Percentiles rank a stretch among this genome's conserved stretches.
Evolutionary conservation across 768 basidiomycete genomes (phyloP).

Genomic region (Termitomyces titanicus): DNA sequence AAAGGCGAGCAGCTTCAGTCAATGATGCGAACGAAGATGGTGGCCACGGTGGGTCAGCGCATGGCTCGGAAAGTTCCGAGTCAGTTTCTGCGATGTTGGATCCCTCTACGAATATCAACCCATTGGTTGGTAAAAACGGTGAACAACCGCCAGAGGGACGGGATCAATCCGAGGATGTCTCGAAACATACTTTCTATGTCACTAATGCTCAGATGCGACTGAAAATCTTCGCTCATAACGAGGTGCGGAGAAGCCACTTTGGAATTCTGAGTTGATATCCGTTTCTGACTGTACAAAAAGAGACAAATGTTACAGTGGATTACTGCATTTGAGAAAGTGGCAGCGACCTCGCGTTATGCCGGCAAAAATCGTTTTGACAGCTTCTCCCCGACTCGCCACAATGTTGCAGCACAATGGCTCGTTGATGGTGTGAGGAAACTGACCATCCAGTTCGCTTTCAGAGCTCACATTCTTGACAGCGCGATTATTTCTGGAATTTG

Average conservation of each 20-base stretch:
- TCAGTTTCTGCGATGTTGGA: slow-evolving; percentile 63
- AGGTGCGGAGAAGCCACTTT: slow-evolving; percentile 40
- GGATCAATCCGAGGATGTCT: slow-evolving; percentile 46
- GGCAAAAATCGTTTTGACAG: slow-evolving; percentile 86
- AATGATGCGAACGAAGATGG: slow-evolving; percentile 9
- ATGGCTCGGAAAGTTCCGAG: slow-evolving; percentile 17
- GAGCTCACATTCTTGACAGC: slow-evolving; percentile 38
- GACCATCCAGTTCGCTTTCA: neutral
- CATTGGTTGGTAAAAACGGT: slow-evolving; percentile 31
- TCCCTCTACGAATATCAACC: slow-evolving; percentile 73
- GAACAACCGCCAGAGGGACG: slow-evolving; percentile 16
- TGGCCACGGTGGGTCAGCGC: slow-evolving; percentile 6
- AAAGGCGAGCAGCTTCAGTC: slow-evolving; percentile 13
- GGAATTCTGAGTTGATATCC: neutral
- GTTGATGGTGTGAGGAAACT: slow-evolving; percentile 80
- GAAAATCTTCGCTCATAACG: slow-evolving; percentile 84
- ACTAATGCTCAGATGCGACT: slow-evolving; percentile 87
- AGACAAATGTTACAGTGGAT: slow-evolving; percentile 98
- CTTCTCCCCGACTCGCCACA: slow-evolving; percentile 88
- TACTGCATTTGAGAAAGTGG: slow-evolving; percentile 80
- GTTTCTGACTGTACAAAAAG: slow-evolving; percentile 30
- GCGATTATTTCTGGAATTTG: slow-evolving; percentile 98
- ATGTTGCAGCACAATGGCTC: slow-evolving; percentile 96
- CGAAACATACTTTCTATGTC: slow-evolving; percentile 93
- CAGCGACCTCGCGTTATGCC: slow-evolving; percentile 72